Conservation (phyloP, 2,329 filamentous ascomycete genomes). For the Sclerotinia trifoliorum region DNA sequence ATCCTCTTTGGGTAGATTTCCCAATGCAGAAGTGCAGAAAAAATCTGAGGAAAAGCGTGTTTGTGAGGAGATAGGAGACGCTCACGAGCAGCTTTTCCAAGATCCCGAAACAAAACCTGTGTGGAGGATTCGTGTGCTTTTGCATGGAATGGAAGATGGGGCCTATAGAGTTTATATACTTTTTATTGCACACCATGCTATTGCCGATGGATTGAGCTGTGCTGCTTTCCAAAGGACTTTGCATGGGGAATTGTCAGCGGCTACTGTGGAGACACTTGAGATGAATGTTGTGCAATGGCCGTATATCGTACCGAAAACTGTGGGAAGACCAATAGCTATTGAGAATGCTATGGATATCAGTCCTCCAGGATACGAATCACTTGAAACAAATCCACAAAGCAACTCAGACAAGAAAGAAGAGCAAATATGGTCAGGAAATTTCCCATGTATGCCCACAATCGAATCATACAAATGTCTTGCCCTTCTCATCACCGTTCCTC, state of each 20-base stretch:
- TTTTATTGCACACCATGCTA: slow-evolving; percentile 29
- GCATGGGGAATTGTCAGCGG: slow-evolving; percentile 23
- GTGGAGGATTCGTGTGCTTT: slow-evolving; percentile 31
- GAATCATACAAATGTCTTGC: slow-evolving; percentile 4
- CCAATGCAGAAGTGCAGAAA: not conserved
- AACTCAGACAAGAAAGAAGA: not conserved
- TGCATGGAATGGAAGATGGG: not conserved
- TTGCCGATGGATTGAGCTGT: slow-evolving; percentile 30
- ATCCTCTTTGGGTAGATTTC: not conserved
- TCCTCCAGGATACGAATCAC: not conserved
- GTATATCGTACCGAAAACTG: slow-evolving; percentile 14
- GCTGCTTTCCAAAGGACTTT: slow-evolving; percentile 30
- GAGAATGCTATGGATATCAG: slow-evolving; percentile 22
- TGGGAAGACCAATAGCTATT: slow-evolving; percentile 15
- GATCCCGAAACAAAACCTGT: slow-evolving; percentile 28
- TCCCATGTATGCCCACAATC: slow-evolving; percentile 12
- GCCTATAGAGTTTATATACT: slow-evolving; percentile 26
- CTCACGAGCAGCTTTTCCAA: slow-evolving; percentile 26
- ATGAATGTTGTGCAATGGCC: slow-evolving; percentile 22
- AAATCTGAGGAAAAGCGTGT: not conserved
- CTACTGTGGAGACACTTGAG: not conserved
- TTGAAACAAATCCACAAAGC: not conserved
- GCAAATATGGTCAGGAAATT: slow-evolving; percentile 13
- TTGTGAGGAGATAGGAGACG: slow-evolving; percentile 23
- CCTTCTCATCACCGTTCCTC: slow-evolving; percentile 22